Conservation (phyloP, 768 basidiomycete genomes). For the Auricularia sp. region DNA sequence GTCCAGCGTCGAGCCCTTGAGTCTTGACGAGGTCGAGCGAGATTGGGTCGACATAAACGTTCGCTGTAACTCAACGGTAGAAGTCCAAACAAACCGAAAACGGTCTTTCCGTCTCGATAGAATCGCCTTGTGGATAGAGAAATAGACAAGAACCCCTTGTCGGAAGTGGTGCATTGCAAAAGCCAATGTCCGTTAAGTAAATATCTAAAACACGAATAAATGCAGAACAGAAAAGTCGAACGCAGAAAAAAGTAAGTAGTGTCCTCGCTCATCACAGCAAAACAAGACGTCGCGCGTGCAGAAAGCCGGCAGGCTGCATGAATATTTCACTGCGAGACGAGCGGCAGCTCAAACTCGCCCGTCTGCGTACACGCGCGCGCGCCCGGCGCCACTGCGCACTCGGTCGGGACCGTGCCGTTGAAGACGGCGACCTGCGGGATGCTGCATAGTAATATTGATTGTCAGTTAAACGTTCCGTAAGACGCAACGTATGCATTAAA, state of each 20-base stretch:
- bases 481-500: neutral
- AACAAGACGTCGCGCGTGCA: no score
- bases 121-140: no score
- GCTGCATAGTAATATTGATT: neutral
- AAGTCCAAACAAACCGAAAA: no score
- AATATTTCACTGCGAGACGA: neutral
- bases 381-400: neutral
- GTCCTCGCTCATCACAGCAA: no score
- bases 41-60: conserved; percentile 74
- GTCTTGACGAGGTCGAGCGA: conserved; percentile 70
- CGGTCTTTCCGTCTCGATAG: no score
- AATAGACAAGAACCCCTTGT: no score
- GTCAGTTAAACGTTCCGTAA: neutral
- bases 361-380: neutral
- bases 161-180: no score
- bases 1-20: conserved; percentile 68
- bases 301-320: neutral
- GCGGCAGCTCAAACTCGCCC: neutral
- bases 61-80: conserved; percentile 30
- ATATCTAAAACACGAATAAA: no score
- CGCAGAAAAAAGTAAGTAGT: no score
- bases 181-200: no score
- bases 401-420: neutral
- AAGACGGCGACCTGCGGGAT: neutral
- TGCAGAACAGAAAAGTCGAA: no score